These are phyloP conservation scores for Sphaerulina vaccinii DNA, from an alignment of 2,329 filamentous ascomycete genomes.

Conservation along the genomic window DNA sequence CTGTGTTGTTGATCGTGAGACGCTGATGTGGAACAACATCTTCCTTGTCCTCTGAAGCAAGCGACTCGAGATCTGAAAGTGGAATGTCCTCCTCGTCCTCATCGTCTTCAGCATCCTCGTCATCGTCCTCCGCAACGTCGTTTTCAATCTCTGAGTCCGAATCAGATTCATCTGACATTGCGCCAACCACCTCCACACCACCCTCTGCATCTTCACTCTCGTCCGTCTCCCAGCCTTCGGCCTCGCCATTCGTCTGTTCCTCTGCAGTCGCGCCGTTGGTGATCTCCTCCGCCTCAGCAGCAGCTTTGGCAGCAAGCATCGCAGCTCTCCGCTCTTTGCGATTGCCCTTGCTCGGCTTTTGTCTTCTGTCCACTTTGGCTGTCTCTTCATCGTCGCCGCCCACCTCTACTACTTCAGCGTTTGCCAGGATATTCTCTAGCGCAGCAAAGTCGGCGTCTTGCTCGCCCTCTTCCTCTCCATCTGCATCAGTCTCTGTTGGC, in stretches of 20 bases:
- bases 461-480: constrained; percentile 38
- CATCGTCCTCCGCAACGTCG: constrained; percentile 36
- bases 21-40: constrained; percentile 88
- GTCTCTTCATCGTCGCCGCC: constrained; percentile 24
- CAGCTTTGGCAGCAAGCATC: constrained; percentile 19
- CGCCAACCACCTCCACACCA: constrained; percentile 37
- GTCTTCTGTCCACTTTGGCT: constrained; percentile 8
- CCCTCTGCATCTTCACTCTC: constrained; percentile 40
- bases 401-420: constrained; percentile 28
- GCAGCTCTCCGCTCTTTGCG: constrained; percentile 19
- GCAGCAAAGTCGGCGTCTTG: constrained; percentile 32
- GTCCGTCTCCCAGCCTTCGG: constrained; percentile 35
- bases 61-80: constrained; percentile 79
- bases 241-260: constrained; percentile 31
- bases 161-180: constrained; percentile 37
- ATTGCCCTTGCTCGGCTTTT: constrained; percentile 19
- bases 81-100: constrained; percentile 73
- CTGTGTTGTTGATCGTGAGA: constrained; percentile 95
- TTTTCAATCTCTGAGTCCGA: constrained; percentile 38
- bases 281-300: constrained; percentile 20
- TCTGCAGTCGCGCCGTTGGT: constrained; percentile 36
- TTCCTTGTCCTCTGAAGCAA: constrained; percentile 76
- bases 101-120: constrained; percentile 45
- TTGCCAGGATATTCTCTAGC: constrained; percentile 31
- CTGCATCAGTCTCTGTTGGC: constrained; percentile 49